phyloP scores from a whole-genome alignment of 2,329 filamentous ascomycete species.

The Colletotrichum chrysophilum region DNA sequence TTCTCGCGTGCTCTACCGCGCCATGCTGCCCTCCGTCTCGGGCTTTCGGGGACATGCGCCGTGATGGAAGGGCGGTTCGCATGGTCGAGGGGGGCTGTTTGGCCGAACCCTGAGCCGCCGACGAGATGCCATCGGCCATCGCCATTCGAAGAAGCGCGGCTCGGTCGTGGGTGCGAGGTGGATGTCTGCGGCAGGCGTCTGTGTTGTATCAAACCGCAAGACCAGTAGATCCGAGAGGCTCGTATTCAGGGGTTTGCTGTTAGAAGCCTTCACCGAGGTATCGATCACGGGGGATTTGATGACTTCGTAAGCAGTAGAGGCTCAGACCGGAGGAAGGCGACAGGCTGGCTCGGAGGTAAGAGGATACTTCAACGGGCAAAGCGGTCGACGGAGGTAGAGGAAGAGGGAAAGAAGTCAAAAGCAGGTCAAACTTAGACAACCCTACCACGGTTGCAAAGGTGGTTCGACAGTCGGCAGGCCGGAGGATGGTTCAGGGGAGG shows the following conservation, averaged over 20 bases:
- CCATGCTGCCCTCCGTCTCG: conserved; percentile 6
- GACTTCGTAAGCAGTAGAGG: background rate
- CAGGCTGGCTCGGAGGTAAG: background rate
- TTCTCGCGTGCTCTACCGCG: conserved; percentile 2
- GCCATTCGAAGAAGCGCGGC: conserved; percentile 18
- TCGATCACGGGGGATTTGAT: background rate
- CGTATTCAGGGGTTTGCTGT: background rate
- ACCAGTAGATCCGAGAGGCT: background rate
- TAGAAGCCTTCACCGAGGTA: background rate
- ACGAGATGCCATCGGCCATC: conserved; percentile 21
- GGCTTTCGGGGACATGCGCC: conserved; percentile 20
- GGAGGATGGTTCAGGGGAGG: conserved; percentile 1
- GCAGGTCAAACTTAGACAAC: conserved; percentile 13
- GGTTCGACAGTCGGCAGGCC: conserved; percentile 18
- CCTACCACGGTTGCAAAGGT: conserved; percentile 16
- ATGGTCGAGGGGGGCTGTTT: conserved; percentile 15
- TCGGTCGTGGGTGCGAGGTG: background rate
- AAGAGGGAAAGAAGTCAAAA: background rate
- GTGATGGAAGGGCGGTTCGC: conserved; percentile 23
- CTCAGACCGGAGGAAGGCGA: background rate
- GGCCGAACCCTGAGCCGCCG: conserved; percentile 14
- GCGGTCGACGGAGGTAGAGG: background rate
- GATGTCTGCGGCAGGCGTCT: background rate
- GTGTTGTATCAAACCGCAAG: background rate
- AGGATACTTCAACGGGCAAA: background rate